Base-by-base conservation (phyloP, 2,329 filamentous ascomycete species). In the Didymella lethalis region DNA sequence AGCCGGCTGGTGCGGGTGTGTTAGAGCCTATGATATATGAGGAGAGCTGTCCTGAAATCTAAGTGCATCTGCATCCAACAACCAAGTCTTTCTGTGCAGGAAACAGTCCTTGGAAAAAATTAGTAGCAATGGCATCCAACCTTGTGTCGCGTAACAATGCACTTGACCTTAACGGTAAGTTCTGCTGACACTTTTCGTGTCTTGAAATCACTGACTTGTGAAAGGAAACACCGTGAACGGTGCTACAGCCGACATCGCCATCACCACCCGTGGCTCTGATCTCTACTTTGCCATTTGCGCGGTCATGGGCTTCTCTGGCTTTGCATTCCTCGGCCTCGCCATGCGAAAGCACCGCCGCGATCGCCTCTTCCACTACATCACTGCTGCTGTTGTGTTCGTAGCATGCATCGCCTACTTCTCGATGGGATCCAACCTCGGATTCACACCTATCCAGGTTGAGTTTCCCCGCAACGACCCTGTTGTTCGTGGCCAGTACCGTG, bases 371-470 rank as follows among this genome's bases (percentile, higher is more conserved):
- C 85, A 89, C 76, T 88, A 88, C 78, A 85, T 89, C 68, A 87
- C 85, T 1, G 84, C 85, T 1, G 76, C 77, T 11, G 83, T 88
- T 57, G 84, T 84, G 29, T 80, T 86, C 57, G 82, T 87, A 7
- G 85, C 86, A 2, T 79, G 82, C 38, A 86, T 90, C 63, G 81
- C 86, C 14, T 89, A 90, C 77, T 90, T 87, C 77, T 81, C 84
- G 63, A 88, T 90, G 86, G 87, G 82, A n/a, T 85, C 86, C 10
- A 86, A 88, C 67, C 78, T 90, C 1, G 88, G 88, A 32, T 88
- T 85, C 74, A 83, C 84, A 2, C 84, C 86, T 0, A 87, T 90
- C 64, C 69, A 78, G n/a, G 87, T 87, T 38, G 84, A 91, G 68
- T 90, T 84, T 64, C 76, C 75, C 1, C 79, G 81, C 50, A 75